Conservation (phyloP, 352 stramenopile genomes). For the Phytophthora hybrid region DNA sequence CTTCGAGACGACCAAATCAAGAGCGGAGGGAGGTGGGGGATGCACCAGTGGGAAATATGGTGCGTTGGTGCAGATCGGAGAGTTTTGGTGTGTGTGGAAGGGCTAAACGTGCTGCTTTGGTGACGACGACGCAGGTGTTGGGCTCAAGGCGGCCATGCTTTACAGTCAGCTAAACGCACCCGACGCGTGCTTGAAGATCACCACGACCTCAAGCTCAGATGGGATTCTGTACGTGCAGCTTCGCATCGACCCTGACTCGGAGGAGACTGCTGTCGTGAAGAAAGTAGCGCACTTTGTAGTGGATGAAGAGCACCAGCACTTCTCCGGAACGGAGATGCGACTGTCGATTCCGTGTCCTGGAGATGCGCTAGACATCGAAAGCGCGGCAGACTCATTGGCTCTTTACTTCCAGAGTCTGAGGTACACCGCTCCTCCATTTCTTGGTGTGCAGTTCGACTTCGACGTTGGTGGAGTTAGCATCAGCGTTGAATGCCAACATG, state of each 20-base stretch:
- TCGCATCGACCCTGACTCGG: slow-evolving; percentile 67
- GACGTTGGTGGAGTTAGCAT: slow-evolving; percentile 49
- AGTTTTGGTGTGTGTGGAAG: neutral
- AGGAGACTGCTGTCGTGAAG: slow-evolving; percentile 70
- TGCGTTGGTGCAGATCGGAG: slow-evolving; percentile 2
- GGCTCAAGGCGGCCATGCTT: slow-evolving; percentile 77
- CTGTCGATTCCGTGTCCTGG: slow-evolving; percentile 63
- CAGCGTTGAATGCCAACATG: slow-evolving; percentile 47
- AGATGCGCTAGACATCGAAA: slow-evolving; percentile 44
- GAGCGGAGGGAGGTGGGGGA: neutral
- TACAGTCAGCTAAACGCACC: slow-evolving; percentile 69
- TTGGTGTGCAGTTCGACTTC: slow-evolving; percentile 71
- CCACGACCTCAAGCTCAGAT: slow-evolving; percentile 63
- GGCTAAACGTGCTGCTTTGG: neutral
- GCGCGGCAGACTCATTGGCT: slow-evolving; percentile 55
- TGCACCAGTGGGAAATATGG: slow-evolving; percentile 75
- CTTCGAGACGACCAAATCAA: slow-evolving; percentile 75
- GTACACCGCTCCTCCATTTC: slow-evolving; percentile 59
- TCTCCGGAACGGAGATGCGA: slow-evolving; percentile 85
- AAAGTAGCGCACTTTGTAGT: slow-evolving; percentile 67
- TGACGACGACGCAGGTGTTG: slow-evolving; percentile 53
- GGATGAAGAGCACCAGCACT: slow-evolving; percentile 64
- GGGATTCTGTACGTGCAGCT: slow-evolving; percentile 78
- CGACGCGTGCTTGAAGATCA: slow-evolving; percentile 61
- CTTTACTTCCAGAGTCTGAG: slow-evolving; percentile 78